A percentile compares a stretch with the other conserved stretches of the same genome.
phyloP scores from a whole-genome alignment of 2,329 filamentous ascomycete genomes.

The Colletotrichum sp. region DNA sequence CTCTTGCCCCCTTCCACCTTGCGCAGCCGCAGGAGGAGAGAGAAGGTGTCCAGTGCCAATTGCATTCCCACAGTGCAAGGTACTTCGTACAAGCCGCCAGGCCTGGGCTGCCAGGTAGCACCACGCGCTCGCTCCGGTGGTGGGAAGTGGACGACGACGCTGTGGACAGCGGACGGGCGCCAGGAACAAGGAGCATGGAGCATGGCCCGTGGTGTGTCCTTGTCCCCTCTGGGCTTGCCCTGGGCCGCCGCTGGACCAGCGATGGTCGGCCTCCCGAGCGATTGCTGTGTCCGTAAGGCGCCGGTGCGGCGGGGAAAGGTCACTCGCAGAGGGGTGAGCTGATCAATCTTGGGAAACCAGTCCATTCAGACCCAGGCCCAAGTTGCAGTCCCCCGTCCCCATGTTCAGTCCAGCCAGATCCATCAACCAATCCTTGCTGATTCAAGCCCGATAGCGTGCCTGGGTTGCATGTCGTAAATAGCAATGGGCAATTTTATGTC shows the following conservation, averaged over 20 bases:
- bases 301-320: conserved; percentile 18
- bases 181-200: conserved; percentile 20
- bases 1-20: neutral
- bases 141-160: neutral
- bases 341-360: neutral
- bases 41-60: neutral
- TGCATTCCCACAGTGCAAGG: conserved; percentile 1
- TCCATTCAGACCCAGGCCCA: neutral
- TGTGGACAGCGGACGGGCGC: conserved; percentile 9
- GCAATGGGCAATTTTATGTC: conserved; percentile 17
- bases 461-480: conserved; percentile 14
- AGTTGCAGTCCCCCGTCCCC: neutral
- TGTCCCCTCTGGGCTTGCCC: neutral
- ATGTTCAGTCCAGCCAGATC: conserved; percentile 6
- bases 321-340: conserved; percentile 15
- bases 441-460: neutral
- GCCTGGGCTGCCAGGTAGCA: neutral
- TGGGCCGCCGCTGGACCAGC: neutral
- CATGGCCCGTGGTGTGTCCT: conserved; percentile 13
- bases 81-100: neutral
- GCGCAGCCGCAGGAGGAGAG: neutral
- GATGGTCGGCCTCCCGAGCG: conserved; percentile 20
- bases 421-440: neutral
- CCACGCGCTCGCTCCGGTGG: neutral
- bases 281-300: conserved; percentile 14